Conservation (phyloP, 129 eudicot species). For the Chrysanthemum lavandulifolium region DNA sequence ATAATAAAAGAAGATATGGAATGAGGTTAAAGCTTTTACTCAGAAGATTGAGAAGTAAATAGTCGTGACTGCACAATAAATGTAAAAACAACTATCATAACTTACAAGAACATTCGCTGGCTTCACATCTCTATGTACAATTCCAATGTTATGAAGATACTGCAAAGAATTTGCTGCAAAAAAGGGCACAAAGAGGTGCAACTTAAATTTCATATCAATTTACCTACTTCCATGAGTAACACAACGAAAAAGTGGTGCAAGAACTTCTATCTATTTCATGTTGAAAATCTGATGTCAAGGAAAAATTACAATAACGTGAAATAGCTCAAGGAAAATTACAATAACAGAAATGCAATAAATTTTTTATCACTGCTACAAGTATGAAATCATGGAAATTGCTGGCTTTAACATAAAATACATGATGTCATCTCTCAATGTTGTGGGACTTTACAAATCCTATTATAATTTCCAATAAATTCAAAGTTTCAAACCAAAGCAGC, state of each 20-base stretch:
- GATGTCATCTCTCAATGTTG: background rate
- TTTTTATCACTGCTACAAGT: background rate
- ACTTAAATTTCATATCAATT: background rate
- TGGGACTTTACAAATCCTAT: conserved; percentile 2
- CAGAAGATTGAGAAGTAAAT: background rate
- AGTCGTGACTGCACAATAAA: background rate
- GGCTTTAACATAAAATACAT: conserved; percentile 1
- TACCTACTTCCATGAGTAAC: background rate
- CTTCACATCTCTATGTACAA: conserved; percentile 97
- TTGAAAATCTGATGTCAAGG: too few relatives aligned
- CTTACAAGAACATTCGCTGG: conserved; percentile 97
- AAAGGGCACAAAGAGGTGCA: background rate
- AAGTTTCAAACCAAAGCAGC: background rate
- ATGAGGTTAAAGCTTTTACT: background rate
- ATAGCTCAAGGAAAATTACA: too few relatives aligned
- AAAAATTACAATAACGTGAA: too few relatives aligned
- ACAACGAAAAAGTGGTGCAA: too few relatives aligned
- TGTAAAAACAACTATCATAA: background rate
- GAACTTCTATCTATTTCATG: too few relatives aligned
- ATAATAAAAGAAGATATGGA: background rate
- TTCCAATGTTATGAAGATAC: conserved; percentile 87
- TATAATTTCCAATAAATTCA: background rate
- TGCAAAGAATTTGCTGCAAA: conserved; percentile 84
- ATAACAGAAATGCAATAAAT: too few relatives aligned
- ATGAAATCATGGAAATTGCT: background rate